Evolutionary conservation across 352 stramenopile species (phyloP).

Genomic region (Phytophthora idaei): DNA sequence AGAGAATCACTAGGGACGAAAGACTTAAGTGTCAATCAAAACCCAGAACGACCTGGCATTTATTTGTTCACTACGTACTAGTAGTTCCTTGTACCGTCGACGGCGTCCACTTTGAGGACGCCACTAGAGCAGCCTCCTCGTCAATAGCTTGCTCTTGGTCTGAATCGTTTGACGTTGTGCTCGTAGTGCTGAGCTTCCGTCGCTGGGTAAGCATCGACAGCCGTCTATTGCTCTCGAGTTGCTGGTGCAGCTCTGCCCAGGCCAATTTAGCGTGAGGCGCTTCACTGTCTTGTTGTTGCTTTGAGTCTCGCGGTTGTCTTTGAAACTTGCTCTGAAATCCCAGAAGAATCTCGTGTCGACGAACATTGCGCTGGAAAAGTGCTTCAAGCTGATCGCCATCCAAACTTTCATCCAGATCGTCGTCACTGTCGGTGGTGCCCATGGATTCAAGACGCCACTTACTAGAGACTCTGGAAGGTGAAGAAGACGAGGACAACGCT

Average conservation of each 20-base stretch:
- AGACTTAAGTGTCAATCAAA: conserved; percentile 31
- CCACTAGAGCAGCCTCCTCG: conserved; percentile 39
- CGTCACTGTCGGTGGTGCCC: conserved; percentile 28
- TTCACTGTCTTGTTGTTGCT: conserved; percentile 8
- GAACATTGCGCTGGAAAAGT: conserved; percentile 68
- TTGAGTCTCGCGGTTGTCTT: conserved; percentile 4
- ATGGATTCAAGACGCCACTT: conserved; percentile 31
- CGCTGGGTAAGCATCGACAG: background rate
- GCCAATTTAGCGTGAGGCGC: conserved; percentile 24
- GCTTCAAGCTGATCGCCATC: conserved; percentile 54
- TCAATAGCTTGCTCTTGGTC: background rate
- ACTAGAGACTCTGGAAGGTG: conserved; percentile 1
- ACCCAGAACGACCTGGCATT: conserved; percentile 21
- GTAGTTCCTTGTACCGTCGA: conserved; percentile 8
- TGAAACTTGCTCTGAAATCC: conserved; percentile 46
- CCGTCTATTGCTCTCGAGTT: conserved; percentile 40
- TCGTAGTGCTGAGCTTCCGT: conserved; percentile 1
- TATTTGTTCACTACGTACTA: conserved; percentile 21
- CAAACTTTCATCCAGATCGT: conserved; percentile 42
- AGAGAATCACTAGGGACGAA: conserved; percentile 29
- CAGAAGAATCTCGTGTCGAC: conserved; percentile 63
- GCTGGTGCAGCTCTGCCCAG: conserved; percentile 47
- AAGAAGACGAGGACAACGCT: conserved; percentile 4
- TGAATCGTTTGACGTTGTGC: conserved; percentile 10
- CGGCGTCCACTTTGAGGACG: conserved; percentile 62